Base-by-base conservation (phyloP, 2,329 filamentous ascomycete genomes). In the Achaetomium macrosporum region DNA sequence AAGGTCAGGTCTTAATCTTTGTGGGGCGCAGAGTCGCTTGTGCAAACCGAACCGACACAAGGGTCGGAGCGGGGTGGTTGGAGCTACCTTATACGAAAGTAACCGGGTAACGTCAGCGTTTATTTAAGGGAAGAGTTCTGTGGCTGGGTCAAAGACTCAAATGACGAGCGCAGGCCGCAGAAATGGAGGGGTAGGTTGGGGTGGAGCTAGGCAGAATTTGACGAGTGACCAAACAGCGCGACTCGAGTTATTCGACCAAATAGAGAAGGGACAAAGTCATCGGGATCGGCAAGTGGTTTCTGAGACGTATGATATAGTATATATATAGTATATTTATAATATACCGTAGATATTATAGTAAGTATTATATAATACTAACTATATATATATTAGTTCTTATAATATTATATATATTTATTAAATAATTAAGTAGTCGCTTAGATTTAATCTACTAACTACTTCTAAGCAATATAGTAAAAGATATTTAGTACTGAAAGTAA, bases 51-150 rank as follows among this genome's bases (percentile, higher is more conserved):
- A 50, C 35, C 39, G 43, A 35, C 39, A 51, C 51, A 43, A 54
- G 41, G 52, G 46, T 55, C 40, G 47, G 49, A 52, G 56, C 45
- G 54, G 56, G 57, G 57, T 54, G 59, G 57, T 53, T 50, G 51
- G 54, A 48, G 53, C 52, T 56, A 56, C 57, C 17, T 41, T 19
- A 33, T 25, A 8, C 13, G 33, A n/a, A 37, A 16, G 53, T 53
- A 54, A 49, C 53, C 25, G 25, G 25, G 25, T 25, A 25, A 25
- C 25, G 25, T 25, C 25, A 25, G 25, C 4, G 25, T 25, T 25
- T 7, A 4, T 25, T 4, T 25, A 25, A 4, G 25, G 25, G 25
- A 25, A 25, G n/a, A 25, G 25, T 7, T 53, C 52, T 52, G 56
- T 55, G 56, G 54, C 56, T 57, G 52, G 54, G 50, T 33, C 42